These are phyloP conservation scores for Boletus eberwhitei DNA, from an alignment of 768 basidiomycete genomes.

Conservation along the genomic window DNA sequence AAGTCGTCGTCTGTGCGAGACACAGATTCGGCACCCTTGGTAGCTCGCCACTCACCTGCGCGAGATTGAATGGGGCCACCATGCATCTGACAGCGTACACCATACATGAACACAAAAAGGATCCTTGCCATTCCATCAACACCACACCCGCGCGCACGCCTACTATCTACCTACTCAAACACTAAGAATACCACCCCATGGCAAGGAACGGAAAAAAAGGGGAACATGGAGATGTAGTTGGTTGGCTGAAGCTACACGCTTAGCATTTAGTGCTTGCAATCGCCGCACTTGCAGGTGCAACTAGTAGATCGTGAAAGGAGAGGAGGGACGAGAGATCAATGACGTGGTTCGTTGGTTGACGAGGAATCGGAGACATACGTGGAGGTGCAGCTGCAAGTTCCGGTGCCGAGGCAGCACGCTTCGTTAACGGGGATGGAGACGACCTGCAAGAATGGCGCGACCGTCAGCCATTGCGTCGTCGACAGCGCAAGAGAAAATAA, in stretches of 20 bases:
- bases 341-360: background rate
- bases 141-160: too few species aligned
- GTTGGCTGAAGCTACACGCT: background rate
- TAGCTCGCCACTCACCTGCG: too few species aligned
- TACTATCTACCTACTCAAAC: too few species aligned
- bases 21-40: too few species aligned
- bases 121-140: background rate
- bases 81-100: background rate
- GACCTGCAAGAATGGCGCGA: background rate
- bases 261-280: slow-evolving; percentile 11
- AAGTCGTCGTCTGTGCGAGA: too few species aligned
- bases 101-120: background rate
- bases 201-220: background rate
- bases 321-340: background rate
- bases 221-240: background rate
- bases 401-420: slow-evolving; percentile 10
- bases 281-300: slow-evolving; percentile 13
- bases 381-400: slow-evolving; percentile 3
- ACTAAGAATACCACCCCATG: background rate
- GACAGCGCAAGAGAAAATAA: background rate
- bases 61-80: background rate
- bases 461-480: background rate
- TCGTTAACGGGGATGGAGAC: slow-evolving; percentile 6
- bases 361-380: background rate
- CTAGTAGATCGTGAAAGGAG: background rate